Conservation (phyloP, 345 rosid species). For the Arabidopsis thaliana region DNA sequence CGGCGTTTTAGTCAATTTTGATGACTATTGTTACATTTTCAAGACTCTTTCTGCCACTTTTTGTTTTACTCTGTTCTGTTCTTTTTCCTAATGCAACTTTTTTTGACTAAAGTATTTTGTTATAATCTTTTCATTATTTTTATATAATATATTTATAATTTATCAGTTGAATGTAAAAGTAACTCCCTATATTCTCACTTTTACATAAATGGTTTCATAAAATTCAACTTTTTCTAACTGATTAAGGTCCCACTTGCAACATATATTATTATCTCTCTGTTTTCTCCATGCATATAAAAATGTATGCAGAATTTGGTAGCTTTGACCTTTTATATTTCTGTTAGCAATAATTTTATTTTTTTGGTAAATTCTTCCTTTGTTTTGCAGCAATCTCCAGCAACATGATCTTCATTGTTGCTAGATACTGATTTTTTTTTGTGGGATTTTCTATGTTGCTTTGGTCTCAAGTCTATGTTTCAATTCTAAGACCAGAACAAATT, state of each 20-base stretch:
- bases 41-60: background rate
- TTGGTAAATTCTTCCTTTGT: conserved; percentile 17
- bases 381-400: conserved; percentile 30
- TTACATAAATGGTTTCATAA: background rate
- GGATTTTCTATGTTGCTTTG: background rate
- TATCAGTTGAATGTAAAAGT: background rate
- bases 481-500: conserved; percentile 7
- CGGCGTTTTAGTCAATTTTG: conserved; percentile 21
- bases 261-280: conserved; percentile 12
- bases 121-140: background rate
- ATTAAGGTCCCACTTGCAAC: conserved; percentile 38
- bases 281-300: background rate
- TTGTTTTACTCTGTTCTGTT: conserved; percentile 34
- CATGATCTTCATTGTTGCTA: conserved; percentile 29
- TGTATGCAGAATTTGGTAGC: conserved; percentile 27
- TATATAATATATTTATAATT: background rate
- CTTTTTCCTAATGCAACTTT: background rate
- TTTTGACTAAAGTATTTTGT: conserved; percentile 5
- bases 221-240: background rate
- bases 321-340: conserved; percentile 3
- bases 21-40: conserved; percentile 21
- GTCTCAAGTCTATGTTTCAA: conserved; percentile 13
- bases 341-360: background rate
- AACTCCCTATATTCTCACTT: background rate
- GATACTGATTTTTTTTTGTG: conserved; percentile 21